These are phyloP conservation scores for Phytophthora boehmeriae DNA, from an alignment of 352 stramenopile genomes.

Conservation along the genomic window DNA sequence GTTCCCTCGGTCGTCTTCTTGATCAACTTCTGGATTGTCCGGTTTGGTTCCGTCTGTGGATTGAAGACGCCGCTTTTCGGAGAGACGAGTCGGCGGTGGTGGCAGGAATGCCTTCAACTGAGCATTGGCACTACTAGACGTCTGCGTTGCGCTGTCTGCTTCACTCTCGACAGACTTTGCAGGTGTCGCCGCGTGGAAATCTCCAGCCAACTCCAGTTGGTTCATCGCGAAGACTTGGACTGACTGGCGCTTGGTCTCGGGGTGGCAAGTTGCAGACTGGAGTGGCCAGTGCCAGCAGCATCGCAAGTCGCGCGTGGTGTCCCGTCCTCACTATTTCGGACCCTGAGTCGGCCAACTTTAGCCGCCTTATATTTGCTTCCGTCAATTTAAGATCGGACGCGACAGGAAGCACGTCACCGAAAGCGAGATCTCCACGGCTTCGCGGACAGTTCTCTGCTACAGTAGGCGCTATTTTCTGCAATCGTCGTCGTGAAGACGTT, in stretches of 20 bases:
- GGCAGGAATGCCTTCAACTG: not conserved
- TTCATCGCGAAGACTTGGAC: slow-evolving; percentile 14
- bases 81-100: not conserved
- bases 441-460: no score
- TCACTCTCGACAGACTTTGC: not conserved
- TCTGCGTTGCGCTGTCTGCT: not conserved
- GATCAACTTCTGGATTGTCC: slow-evolving; percentile 2
- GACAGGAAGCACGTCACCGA: no score
- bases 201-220: slow-evolving; percentile 15
- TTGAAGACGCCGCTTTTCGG: not conserved
- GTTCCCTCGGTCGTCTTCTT: slow-evolving; percentile 11
- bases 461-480: no score
- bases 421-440: no score
- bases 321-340: slow-evolving; percentile 43
- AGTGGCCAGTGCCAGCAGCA: not conserved
- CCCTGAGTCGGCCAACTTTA: slow-evolving; percentile 2
- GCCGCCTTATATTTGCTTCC: not conserved
- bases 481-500: no score
- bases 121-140: not conserved
- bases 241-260: not conserved
- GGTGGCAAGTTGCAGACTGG: slow-evolving; percentile 30
- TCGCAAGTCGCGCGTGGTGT: not conserved
- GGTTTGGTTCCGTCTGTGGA: not conserved
- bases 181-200: not conserved
- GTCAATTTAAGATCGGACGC: no score